Percentiles rank a stretch among this genome's conserved stretches.
phyloP scores from a whole-genome alignment of 2,329 filamentous ascomycete genomes.

The Exutisphaerella laricina region DNA sequence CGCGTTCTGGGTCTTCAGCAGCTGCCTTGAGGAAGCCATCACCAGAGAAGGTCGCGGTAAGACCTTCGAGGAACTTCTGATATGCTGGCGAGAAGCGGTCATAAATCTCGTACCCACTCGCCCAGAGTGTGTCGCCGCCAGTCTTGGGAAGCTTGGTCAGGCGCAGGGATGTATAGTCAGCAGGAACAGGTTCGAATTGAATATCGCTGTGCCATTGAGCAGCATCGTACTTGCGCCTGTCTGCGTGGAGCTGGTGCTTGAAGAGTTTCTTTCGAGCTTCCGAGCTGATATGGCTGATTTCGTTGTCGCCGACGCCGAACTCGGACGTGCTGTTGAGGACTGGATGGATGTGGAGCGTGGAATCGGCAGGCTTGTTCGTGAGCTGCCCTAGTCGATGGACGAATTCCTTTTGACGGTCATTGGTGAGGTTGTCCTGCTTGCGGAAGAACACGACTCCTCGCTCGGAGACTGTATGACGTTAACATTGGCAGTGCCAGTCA shows the following conservation, averaged over 20 bases:
- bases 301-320: conserved; percentile 48
- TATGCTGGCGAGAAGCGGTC: conserved; percentile 55
- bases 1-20: conserved; percentile 15
- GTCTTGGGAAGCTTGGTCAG: conserved; percentile 52
- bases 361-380: conserved; percentile 52
- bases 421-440: conserved; percentile 52
- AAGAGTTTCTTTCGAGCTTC: conserved; percentile 48
- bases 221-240: conserved; percentile 15
- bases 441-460: conserved; percentile 68
- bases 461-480: conserved; percentile 51
- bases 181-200: conserved; percentile 58
- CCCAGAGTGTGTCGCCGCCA: conserved; percentile 59
- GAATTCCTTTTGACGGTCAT: conserved; percentile 60
- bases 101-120: conserved; percentile 62
- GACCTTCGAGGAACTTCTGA: conserved; percentile 53
- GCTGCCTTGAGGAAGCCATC: conserved; percentile 34
- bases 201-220: conserved; percentile 54
- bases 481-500: neutral
- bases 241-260: conserved; percentile 29
- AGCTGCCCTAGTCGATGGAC: conserved; percentile 55
- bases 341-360: conserved; percentile 57
- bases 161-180: conserved; percentile 58
- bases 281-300: conserved; percentile 61
- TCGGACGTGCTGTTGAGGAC: conserved; percentile 52
- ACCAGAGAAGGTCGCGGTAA: conserved; percentile 49